Evolutionary conservation across 148 eudicot species (phyloP), one percentile per base, ranked within the genome.

Genomic region (Silene conica): DNA sequence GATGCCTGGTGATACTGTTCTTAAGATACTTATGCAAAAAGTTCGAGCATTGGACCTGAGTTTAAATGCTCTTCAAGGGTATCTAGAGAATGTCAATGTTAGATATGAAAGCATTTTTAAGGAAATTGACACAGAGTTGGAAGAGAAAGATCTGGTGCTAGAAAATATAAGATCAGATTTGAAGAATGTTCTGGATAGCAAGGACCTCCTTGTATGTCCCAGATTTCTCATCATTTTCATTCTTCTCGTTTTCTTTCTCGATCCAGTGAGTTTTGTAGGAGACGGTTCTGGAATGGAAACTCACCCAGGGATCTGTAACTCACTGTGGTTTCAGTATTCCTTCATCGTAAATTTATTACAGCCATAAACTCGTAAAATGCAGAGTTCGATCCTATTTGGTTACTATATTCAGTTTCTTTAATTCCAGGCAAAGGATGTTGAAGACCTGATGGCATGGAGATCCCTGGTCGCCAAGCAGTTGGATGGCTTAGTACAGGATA

Each of bases 1-100:
- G 80, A 88, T 92, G 93, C 98, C 98, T 18, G 97, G 99, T 71
- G 99, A 95, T 79, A 90, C 92, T 34, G 98, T 90, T 80, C 88
- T 95, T 55, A 95, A 95, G 89, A 92, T 95, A 77, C 84, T 95
- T 48, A 90, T 92, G 97, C 92, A 95, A 83, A 95, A 95, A 76
- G 97, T 95, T 72, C 81, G 97, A 65, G 82, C 90, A 11, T 81
- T 92, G 67, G 97, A 95, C 84, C 71, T 95, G 26, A 95, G 87
- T 80, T 85, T 95, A 66, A 87, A 92, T 56, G 91, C 92, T 83
- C 75, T 95, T 66, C 97, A 92, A 83, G 75, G 90, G 72, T 95
- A 90, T 80, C 67, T 95, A 67, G 98, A 90, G 81, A 93, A 95
- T 75, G 85, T 92, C 5, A 92, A 86, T 82, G 82, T 89, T 59